Evolutionary conservation across 345 rosid genomes (phyloP), one percentile per base, ranked within the genome.

Genomic region (Citrus sp.): DNA sequence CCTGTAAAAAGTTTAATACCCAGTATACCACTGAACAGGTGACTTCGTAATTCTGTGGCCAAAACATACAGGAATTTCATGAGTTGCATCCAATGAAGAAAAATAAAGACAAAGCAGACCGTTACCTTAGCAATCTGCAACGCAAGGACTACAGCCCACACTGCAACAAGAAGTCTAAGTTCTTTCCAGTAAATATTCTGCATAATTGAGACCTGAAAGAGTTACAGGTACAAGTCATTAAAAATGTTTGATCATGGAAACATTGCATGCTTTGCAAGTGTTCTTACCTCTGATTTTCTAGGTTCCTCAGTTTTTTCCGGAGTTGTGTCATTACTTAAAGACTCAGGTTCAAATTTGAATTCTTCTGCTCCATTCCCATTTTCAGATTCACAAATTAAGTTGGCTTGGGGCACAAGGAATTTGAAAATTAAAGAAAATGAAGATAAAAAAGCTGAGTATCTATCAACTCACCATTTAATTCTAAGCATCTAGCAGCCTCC

Each of bases 101-200:
- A 62, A 77, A 54, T 21, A 34, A 24, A 14, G 37, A 69, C 16
- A 24, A 5, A 24, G 25, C 4, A 25, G 67, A 66, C 8, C 38
- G 32, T 61, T 27, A 89, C 92, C 90, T 85, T 87, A 6, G 79
- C 54, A 37, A 89, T 84, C 78, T 89, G 81, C 66, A 89, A 55
- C 37, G 60, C 79, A 24, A 89, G 90, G 37, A 85, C 80, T 54
- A 78, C n/a, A 16, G 66, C 40, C 90, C 87, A 89, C 55, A 89
- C 83, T 76, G 75, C 72, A 34, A 83, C 28, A 22, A 89, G 86
- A 27, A 89, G 27, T 63, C 89, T 87, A 40, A 87, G 83, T 51
- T 89, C 86, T 62, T 82, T 84, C 92, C 92, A 87, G 13, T 12
- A 32, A 40, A 87, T 80, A 54, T 89, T 89, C 58, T 89, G 84